Evolutionary conservation across 2,329 filamentous ascomycete species (phyloP), one percentile per base, ranked within the genome.

Genomic region (Elsinoe australis): DNA sequence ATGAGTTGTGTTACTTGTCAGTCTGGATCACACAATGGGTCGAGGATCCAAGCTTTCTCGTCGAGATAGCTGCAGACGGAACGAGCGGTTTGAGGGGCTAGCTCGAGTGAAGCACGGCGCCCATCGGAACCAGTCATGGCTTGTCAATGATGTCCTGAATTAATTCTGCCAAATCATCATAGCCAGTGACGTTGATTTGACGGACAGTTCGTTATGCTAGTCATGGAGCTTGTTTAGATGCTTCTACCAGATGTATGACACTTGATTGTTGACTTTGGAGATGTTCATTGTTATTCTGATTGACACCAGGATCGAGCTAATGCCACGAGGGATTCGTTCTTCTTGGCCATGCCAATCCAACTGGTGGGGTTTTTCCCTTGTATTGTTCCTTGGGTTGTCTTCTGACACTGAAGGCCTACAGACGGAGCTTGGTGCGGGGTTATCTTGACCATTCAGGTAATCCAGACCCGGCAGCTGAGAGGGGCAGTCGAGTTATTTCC

Each of bases 311-410:
- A 31, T 44, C 39, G 39, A 44, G 39, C 28, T 44, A 4, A 14
- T 19, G 24, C 39, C 26, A 44, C 39, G 39, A 21, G 39, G 17
- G 24, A 21, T 18, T 32, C 14, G 39, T 44, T 24, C 17, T 3
- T 44, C 39, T 44, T 44, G 39, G 39, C 39, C n/a, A 8, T 32
- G 24, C 39, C 39, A 44, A 44, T 44, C 39, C 39, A 44, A 44
- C 24, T 44, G 39, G 39, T 44, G 39, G 39, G 39, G 39, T 18
- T 19, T 10, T 15, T n/a, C n/a, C n/a, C n/a, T n/a, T n/a, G n/a
- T n/a, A n/a, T n/a, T n/a, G n/a, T n/a, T n/a, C n/a, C n/a, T n/a
- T n/a, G n/a, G n/a, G n/a, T n/a, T n/a, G n/a, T n/a, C n/a, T n/a
- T n/a, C n/a, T n/a, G n/a, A n/a, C n/a, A n/a, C n/a, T n/a, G n/a